Evolutionary conservation across 306 rosid species (phyloP), one percentile per base, ranked within the genome.

Genomic region (Ochetophila trinervis): DNA sequence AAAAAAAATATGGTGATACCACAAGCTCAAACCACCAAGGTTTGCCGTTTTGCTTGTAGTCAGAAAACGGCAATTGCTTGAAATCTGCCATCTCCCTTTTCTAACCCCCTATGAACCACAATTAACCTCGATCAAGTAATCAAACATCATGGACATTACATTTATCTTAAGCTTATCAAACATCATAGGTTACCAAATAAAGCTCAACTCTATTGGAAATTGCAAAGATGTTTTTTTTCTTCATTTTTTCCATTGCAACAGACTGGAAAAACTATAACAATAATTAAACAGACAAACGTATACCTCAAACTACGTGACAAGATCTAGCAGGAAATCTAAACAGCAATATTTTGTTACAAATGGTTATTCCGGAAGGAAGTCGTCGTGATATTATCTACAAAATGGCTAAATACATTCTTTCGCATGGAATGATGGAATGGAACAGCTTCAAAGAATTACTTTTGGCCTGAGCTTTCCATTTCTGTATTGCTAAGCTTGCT

Each of bases 321-420:
- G 19, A 42, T n/a, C 54, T 11, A 12, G 66, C 78, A 44, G 57
- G 21, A 57, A 64, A 71, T 42, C 73, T 73, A 65, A 57, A 53
- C 52, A 36, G 20, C 67, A 62, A 58, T 58, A 60, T 45, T 53
- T 61, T 69, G 53, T 24, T 64, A 68, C 76, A 9, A 65, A 73
- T 59, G 76, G 65, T 60, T 57, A 64, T 61, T 67, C 20, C 50
- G 45, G 21, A 51, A 55, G 45, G 21, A 51, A 55, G 58, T 65
- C 63, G 66, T 68, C 72, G 78, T 79, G 60, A 66, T 48, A 67
- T 73, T 74, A 73, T 85, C 91, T 84, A 86, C 86, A 83, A 82
- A 83, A 82, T 51, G 70, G 77, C 74, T 65, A 71, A 27, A 76
- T 61, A 73, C 71, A 75, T 57, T 62, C 78, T 45, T 62, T 55